Conservation (phyloP, 768 basidiomycete genomes). For the Lactifluus pinguis region DNA sequence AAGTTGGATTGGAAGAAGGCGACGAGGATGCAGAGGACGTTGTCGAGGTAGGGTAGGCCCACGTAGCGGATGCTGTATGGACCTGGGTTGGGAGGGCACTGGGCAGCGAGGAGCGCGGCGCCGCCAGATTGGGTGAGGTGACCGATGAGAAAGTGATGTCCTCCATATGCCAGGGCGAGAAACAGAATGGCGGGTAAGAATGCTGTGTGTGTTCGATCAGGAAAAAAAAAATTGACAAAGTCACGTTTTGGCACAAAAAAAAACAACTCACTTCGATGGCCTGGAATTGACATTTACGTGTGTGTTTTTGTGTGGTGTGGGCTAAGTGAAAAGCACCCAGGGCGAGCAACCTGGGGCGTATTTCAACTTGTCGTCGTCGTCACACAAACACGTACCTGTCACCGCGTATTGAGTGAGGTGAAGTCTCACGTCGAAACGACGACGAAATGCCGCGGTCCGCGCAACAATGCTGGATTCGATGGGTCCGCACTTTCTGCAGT, state of each 20-base stretch:
- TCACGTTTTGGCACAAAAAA: too few species aligned
- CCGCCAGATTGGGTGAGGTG: slow-evolving; percentile 15
- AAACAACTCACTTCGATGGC: slow-evolving; percentile 1
- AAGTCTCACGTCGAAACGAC: too few species aligned
- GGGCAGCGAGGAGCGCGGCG: neutral
- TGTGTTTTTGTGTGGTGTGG: too few species aligned
- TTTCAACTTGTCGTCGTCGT: too few species aligned
- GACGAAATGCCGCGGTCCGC: too few species aligned
- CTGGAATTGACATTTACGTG: neutral
- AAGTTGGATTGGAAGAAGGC: slow-evolving; percentile 13
- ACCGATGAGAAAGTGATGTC: slow-evolving; percentile 8
- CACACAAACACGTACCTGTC: too few species aligned
- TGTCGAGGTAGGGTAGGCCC: neutral
- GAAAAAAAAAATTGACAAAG: too few species aligned
- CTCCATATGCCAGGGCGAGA: slow-evolving; percentile 2
- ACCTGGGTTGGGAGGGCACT: slow-evolving; percentile 15
- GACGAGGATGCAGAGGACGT: slow-evolving; percentile 11
- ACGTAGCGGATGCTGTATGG: slow-evolving; percentile 12
- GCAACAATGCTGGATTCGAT: too few species aligned
- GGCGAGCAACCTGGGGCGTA: too few species aligned
- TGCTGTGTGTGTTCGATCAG: neutral
- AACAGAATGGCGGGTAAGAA: slow-evolving; percentile 13
- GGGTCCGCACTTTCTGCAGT: too few species aligned
- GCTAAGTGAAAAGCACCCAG: too few species aligned
- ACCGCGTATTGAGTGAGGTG: too few species aligned